Base-by-base conservation (phyloP, 345 rosid species). In the Odontarrhena argentea region DNA sequence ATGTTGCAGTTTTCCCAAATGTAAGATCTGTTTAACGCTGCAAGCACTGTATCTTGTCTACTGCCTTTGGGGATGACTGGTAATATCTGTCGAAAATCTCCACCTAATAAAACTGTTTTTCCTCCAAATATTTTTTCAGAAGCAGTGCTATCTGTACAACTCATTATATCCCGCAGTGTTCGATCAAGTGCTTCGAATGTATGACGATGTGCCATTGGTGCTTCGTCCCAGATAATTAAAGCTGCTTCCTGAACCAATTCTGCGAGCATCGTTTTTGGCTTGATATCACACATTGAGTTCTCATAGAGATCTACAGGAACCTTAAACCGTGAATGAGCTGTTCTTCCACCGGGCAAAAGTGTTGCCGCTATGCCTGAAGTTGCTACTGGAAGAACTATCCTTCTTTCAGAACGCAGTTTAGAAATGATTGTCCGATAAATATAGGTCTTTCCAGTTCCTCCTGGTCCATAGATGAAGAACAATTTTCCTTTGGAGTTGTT, bases 71-170 rank as follows among this genome's bases (percentile, higher is more conserved):
- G 2, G 3, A 56, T 11, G 2, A 18, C 47, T 11, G 6, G 48
- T 3, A 57, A 15, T 12, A 54, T 14, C 15, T 56, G 49, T 6
- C 22, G 2, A 8, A 38, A 58, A 58, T 58, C 49, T 6, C n/a
- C 45, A 0, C 55, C 32, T 7, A 63, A 4, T 6, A 62, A 0
- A 5, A 34, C 2, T 0, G n/a, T 47, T 35, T 62, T 22, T 0
- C 32, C 55, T 5, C 35, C 46, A 11, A 62, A 35, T 0, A 0
- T 6, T 45, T 46, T 15, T 0, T 35, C 55, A 0, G 2, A 2
- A 1, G 10, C 13, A 1, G 2, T 1, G 0, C 37, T 14, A 1
- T 61, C 6, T 0, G 3, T 11, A 2, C 0, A 3, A 4, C 52
- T 43, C 35, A 62, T 48, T 7, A 47, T 32, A 1, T 48, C 44